These are phyloP conservation scores for Auriscalpium vulgare DNA, from an alignment of 768 basidiomycete species.

Conservation along the genomic window DNA sequence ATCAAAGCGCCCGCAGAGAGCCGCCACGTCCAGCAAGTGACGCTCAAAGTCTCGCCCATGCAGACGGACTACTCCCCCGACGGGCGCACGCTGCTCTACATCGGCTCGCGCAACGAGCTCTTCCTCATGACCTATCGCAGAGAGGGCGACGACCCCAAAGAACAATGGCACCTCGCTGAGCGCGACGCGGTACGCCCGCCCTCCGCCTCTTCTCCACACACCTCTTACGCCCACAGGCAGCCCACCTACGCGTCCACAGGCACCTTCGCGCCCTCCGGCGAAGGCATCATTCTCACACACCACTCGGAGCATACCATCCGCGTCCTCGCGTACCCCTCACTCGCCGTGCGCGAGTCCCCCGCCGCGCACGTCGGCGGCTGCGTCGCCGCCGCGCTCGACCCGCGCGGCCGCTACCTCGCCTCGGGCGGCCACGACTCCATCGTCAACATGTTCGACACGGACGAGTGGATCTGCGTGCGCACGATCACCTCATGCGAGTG, in stretches of 20 bases:
- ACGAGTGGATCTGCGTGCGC: constrained; percentile 73
- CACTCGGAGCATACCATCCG: constrained; percentile 58
- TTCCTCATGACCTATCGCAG: constrained; percentile 54
- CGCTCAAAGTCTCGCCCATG: constrained; percentile 51
- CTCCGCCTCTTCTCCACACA: constrained; percentile 1
- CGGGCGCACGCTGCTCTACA: constrained; percentile 56
- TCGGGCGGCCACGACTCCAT: constrained; percentile 80
- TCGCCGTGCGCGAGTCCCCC: constrained; percentile 49
- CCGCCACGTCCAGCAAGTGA: constrained; percentile 53
- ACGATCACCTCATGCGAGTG: constrained; percentile 80
- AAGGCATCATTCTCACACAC: constrained; percentile 61
- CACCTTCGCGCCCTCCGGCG: constrained; percentile 70
- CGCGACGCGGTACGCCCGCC: constrained; percentile 11
- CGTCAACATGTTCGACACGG: constrained; percentile 70
- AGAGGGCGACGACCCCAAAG: constrained; percentile 43
- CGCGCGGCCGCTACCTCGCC: constrained; percentile 73
- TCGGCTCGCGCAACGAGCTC: constrained; percentile 50
- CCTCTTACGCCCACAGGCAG: constrained; percentile 18
- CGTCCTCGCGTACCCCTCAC: constrained; percentile 60
- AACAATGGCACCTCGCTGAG: constrained; percentile 37
- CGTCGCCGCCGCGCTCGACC: constrained; percentile 67
- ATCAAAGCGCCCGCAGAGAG: constrained; percentile 41
- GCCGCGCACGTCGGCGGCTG: constrained; percentile 81
- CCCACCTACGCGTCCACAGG: constrained; percentile 50
- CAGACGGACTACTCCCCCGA: constrained; percentile 69